Percentiles rank a stretch among this genome's conserved stretches.
Evolutionary conservation across 129 eudicot species (phyloP).

Genomic region (Deinandra increscens): DNA sequence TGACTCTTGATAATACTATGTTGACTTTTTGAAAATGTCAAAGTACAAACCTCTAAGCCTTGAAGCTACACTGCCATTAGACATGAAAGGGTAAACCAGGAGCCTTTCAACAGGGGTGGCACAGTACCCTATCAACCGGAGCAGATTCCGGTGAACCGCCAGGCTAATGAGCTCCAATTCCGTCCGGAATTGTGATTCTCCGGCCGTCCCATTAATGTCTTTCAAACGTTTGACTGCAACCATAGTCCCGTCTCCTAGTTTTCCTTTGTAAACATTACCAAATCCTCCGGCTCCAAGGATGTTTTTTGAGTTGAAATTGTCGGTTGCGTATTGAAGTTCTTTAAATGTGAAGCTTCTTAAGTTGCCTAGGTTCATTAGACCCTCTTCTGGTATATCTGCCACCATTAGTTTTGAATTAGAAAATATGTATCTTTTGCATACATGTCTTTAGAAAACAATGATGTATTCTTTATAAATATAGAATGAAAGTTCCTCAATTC

Average conservation of each 20-base stretch:
- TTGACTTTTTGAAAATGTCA: neutral
- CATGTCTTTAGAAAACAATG: too few species aligned
- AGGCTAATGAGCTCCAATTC: slow-evolving; percentile 73
- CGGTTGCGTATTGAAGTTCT: slow-evolving; percentile 71
- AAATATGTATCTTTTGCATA: too few species aligned
- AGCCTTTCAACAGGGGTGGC: slow-evolving; percentile 73
- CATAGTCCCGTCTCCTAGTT: slow-evolving; percentile 59
- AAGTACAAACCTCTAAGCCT: slow-evolving; percentile 12
- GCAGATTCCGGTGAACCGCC: slow-evolving; percentile 77
- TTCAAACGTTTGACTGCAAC: slow-evolving; percentile 71
- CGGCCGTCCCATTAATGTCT: slow-evolving; percentile 60
- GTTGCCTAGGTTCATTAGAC: slow-evolving; percentile 15
- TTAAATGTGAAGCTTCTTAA: slow-evolving; percentile 63
- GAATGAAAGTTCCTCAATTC: too few species aligned
- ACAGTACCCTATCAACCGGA: slow-evolving; percentile 68
- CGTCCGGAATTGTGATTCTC: slow-evolving; percentile 67
- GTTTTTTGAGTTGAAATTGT: slow-evolving; percentile 53
- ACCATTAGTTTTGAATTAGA: neutral
- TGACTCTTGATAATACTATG: neutral
- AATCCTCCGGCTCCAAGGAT: slow-evolving; percentile 74
- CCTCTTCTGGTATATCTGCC: slow-evolving; percentile 14
- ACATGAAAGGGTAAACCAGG: slow-evolving; percentile 80
- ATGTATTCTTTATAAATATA: too few species aligned
- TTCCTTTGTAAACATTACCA: slow-evolving; percentile 72
- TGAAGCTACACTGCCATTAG: slow-evolving; percentile 80